These are phyloP conservation scores for Apiotrichum domesticum DNA, from an alignment of 1,284 basidiomycete species.

Conservation along the genomic window DNA sequence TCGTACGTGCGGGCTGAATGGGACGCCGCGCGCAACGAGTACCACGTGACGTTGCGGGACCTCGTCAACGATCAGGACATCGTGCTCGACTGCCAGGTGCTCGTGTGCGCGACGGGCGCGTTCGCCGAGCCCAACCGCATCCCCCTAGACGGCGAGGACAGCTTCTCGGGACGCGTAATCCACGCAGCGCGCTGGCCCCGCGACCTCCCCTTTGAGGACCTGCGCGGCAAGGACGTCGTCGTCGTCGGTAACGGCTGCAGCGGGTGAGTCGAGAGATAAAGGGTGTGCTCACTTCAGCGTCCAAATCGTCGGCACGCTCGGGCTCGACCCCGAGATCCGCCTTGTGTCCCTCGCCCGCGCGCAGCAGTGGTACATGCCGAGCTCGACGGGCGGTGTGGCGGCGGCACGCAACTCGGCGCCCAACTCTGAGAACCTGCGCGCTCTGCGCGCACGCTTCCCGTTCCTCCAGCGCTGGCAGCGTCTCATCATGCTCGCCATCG, in stretches of 20 bases:
- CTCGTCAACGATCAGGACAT: conserved; percentile 11
- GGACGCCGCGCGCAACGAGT: conserved; percentile 8
- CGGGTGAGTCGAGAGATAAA: conserved; percentile 2
- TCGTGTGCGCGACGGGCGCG: conserved; percentile 14
- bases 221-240: conserved; percentile 17
- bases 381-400: neutral
- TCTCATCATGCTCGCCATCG: conserved; percentile 6
- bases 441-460: conserved; percentile 8
- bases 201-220: conserved; percentile 12
- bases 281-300: conserved; percentile 1
- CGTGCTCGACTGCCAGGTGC: conserved; percentile 9
- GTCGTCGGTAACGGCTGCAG: conserved; percentile 21
- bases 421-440: conserved; percentile 5
- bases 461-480: conserved; percentile 12
- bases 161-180: conserved; percentile 23
- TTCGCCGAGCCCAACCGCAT: conserved; percentile 15
- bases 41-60: conserved; percentile 15
- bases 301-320: conserved; percentile 17
- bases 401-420: conserved; percentile 13
- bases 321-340: conserved; percentile 16
- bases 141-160: conserved; percentile 15
- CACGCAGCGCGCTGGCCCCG: conserved; percentile 27
- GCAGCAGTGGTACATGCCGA: conserved; percentile 18
- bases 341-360: conserved; percentile 17
- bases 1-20: conserved; percentile 15